Evolutionary conservation across 2,329 filamentous ascomycete genomes (phyloP), one percentile per base, ranked within the genome.

Genomic region (Pseudogymnoascus sp.): DNA sequence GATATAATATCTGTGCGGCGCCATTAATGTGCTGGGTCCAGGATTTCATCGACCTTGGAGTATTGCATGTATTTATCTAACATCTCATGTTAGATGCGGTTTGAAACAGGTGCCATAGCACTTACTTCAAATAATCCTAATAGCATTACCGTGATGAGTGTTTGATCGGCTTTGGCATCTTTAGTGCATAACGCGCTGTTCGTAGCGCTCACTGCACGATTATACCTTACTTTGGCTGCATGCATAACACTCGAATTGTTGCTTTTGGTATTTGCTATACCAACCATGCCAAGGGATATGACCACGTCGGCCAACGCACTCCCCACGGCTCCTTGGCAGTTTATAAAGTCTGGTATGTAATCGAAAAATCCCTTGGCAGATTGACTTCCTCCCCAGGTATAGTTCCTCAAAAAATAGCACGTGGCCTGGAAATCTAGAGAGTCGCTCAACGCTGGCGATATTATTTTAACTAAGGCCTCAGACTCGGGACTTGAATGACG

Each of bases 11-110:
- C 4, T 77, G 75, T 3, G 78, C 78, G 2, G 82, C 81, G 9
- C 81, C 81, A 59, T 78, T 78, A 39, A 83, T 74, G 66, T 84
- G 82, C 60, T 80, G 73, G 62, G 80, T 77, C 78, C 81, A 84
- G 8, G 79, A 79, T 61, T 74, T 72, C 66, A 82, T 73, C 0
- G 79, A 82, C 18, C 18, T 42, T 8, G 62, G 64, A 31, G 62
- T 64, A 13, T 62, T 63, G 39, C 67, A 69, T 4, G 66, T 69
- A 48, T 69, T 70, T 40, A 65, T 67, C 69, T 69, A 29, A 12
- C 21, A n/a, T 58, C 3, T 39, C 1, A 15, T 66, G 18, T 42
- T 25, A 42, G 18, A 25, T 5, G 15, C 25, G 39, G 10, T 42
- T 42, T 42, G 18, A 18, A 18, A 25, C 2, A 42, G 18, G 15